These are phyloP conservation scores for Sclerotinia sclerotiorum DNA, from an alignment of 2,329 filamentous ascomycete genomes.

Conservation along the genomic window DNA sequence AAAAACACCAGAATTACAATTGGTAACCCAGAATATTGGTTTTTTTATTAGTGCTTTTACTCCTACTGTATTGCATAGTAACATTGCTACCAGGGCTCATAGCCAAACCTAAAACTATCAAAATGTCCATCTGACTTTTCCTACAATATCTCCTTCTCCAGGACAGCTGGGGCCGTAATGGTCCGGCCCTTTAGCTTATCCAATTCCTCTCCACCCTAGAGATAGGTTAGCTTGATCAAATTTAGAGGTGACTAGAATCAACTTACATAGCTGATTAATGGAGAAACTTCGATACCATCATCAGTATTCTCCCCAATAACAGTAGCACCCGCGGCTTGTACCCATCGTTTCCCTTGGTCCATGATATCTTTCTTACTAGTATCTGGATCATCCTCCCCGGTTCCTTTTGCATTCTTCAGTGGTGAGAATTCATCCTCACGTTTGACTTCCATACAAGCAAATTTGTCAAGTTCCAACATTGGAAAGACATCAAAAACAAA, in stretches of 20 bases:
- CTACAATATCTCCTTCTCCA: constrained; percentile 46
- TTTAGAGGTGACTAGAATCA: neutral
- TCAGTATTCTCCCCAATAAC: constrained; percentile 64
- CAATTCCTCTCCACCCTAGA: constrained; percentile 62
- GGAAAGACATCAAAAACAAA: constrained; percentile 99
- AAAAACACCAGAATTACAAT: neutral
- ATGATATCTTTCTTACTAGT: constrained; percentile 91
- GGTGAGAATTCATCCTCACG: constrained; percentile 98
- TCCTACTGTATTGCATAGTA: neutral
- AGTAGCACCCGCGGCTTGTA: constrained; percentile 72
- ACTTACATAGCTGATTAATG: constrained; percentile 93
- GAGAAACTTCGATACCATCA: constrained; percentile 83
- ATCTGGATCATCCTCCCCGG: constrained; percentile 88
- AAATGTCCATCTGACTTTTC: neutral
- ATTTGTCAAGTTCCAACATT: constrained; percentile 78
- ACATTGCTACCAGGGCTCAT: constrained; percentile 12
- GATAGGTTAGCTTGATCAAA: constrained; percentile 50
- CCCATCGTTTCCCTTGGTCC: constrained; percentile 84
- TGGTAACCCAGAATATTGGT: neutral
- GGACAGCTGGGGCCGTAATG: constrained; percentile 53
- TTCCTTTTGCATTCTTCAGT: constrained; percentile 84
- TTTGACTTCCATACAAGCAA: constrained; percentile 92
- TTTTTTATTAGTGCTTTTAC: constrained; percentile 8
- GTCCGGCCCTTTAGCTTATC: constrained; percentile 54
- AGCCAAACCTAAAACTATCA: neutral